These are phyloP conservation scores for Globomyces pollinis-pini DNA, from an alignment of 192 early-diverging fungal genomes.

Conservation along the genomic window DNA sequence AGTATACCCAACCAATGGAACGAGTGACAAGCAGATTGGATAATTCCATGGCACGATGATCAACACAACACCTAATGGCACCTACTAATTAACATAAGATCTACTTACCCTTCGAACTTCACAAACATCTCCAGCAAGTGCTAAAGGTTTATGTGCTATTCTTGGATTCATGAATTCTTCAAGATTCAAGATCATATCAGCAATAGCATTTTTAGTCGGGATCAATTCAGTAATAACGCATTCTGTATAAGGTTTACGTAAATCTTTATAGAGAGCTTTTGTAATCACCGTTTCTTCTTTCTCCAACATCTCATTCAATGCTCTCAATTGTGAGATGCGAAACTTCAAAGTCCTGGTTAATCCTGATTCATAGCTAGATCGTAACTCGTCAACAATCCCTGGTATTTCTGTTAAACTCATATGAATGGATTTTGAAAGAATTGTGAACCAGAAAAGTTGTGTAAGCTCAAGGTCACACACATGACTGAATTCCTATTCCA, in stretches of 20 bases:
- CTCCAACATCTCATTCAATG: not conserved
- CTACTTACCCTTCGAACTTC: conserved; percentile 41
- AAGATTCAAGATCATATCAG: conserved; percentile 23
- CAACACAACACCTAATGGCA: conserved; percentile 71
- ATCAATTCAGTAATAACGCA: conserved; percentile 17
- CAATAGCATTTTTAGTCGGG: conserved; percentile 26
- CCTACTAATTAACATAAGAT: too few species aligned
- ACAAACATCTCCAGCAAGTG: not conserved
- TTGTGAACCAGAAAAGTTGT: too few species aligned
- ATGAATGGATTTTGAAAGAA: too few species aligned
- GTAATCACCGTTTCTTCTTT: not conserved
- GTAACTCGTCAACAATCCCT: not conserved
- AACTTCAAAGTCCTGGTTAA: not conserved
- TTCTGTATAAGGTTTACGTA: conserved; percentile 3
- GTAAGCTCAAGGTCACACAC: too few species aligned
- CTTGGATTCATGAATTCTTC: conserved; percentile 29
- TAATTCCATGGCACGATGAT: conserved; percentile 69
- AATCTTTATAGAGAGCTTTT: not conserved
- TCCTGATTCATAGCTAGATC: not conserved
- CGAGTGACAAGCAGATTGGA: conserved; percentile 12
- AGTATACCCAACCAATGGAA: conserved; percentile 5
- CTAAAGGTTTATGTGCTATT: not conserved
- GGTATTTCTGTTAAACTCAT: too few species aligned
- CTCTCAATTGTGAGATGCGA: not conserved
- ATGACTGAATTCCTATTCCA: too few species aligned